Percentiles rank a stretch among this genome's conserved stretches.
Evolutionary conservation across 108 stramenopile species (phyloP).

Genomic region (Cyclostephanos invisitatus): DNA sequence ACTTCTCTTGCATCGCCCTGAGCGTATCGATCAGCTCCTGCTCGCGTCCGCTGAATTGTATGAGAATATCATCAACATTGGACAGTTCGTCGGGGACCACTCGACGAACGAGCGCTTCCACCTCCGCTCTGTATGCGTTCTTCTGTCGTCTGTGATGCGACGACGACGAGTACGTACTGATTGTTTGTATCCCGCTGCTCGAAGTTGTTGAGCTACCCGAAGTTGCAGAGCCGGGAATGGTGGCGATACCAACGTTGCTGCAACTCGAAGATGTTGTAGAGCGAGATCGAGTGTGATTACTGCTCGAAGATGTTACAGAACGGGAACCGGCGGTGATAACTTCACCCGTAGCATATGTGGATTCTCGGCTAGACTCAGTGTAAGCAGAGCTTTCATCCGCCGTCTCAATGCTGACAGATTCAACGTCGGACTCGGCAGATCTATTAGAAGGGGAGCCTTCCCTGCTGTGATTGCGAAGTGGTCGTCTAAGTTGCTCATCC

Average conservation of each 20-base stretch:
- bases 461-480: background rate
- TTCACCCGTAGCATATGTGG: background rate
- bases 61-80: slow-evolving; percentile 89
- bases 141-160: slow-evolving; percentile 28
- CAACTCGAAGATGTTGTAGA: too few relatives aligned
- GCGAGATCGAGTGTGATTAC: background rate
- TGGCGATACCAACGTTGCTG: background rate
- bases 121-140: slow-evolving; percentile 62
- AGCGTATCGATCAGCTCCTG: slow-evolving; percentile 87
- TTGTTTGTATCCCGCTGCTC: slow-evolving; percentile 12
- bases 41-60: slow-evolving; percentile 87
- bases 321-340: background rate
- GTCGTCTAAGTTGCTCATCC: background rate
- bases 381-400: slow-evolving; percentile 27
- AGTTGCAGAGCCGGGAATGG: slow-evolving; percentile 3
- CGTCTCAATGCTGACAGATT: slow-evolving; percentile 31
- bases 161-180: slow-evolving; percentile 26
- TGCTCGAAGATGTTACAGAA: slow-evolving; percentile 1
- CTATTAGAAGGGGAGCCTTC: background rate
- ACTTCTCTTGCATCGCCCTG: slow-evolving; percentile 82
- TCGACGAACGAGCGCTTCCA: slow-evolving; percentile 70
- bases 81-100: slow-evolving; percentile 88
- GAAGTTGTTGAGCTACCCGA: slow-evolving; percentile 29
- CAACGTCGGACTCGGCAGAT: background rate
- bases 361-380: background rate